Evolutionary conservation across 2,329 filamentous ascomycete genomes (phyloP).

Genomic region (Fusarium armeniacum): DNA sequence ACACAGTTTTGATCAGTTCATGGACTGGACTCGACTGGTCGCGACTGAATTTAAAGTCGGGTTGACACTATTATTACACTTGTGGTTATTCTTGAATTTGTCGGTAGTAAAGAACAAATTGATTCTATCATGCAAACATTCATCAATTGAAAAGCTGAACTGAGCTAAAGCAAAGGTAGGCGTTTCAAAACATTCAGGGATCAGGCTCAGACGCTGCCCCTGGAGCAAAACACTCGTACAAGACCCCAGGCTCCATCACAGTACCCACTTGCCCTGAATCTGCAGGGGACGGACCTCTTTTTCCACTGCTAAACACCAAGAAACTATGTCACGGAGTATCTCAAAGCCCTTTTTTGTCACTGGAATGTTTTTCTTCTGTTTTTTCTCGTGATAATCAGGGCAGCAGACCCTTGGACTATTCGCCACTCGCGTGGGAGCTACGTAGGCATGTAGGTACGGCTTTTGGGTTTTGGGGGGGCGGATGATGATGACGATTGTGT

Average conservation of each 20-base stretch:
- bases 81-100: background rate
- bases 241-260: background rate
- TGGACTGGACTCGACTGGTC: slow-evolving; percentile 7
- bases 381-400: background rate
- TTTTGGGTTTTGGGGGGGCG: background rate
- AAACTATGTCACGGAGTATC: background rate
- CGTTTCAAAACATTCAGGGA: slow-evolving; percentile 34
- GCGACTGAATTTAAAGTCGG: background rate
- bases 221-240: slow-evolving; percentile 5
- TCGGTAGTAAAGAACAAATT: slow-evolving; percentile 5
- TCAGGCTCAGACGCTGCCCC: slow-evolving; percentile 17
- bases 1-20: background rate
- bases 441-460: background rate
- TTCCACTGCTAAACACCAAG: slow-evolving; percentile 18
- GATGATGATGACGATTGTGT: background rate
- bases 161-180: slow-evolving; percentile 1
- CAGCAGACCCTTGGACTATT: background rate
- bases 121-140: background rate
- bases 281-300: slow-evolving; percentile 1
- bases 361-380: slow-evolving; percentile 6
- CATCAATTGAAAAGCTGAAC: background rate
- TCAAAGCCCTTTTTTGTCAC: background rate
- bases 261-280: slow-evolving; percentile 13
- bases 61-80: background rate
- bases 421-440: slow-evolving; percentile 21